phyloP scores from a whole-genome alignment of 2,329 filamentous ascomycete species.

The Pseudopyrenochaeta lycopersici region DNA sequence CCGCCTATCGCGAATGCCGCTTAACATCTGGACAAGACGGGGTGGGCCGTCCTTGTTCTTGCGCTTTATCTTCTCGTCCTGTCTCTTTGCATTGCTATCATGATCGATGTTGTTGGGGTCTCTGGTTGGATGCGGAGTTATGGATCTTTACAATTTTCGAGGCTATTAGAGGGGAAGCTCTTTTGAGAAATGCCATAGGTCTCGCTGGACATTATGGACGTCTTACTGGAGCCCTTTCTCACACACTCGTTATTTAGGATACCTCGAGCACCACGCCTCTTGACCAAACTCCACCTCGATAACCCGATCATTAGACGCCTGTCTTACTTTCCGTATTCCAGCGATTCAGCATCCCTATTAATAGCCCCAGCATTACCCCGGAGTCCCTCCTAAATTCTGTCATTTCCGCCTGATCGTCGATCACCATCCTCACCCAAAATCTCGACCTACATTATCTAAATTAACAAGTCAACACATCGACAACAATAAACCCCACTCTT shows the following conservation, averaged over 20 bases:
- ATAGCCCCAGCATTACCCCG: conserved; percentile 17
- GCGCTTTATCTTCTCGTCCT: conserved; percentile 41
- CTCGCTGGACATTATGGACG: neutral
- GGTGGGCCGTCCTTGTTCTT: conserved; percentile 52
- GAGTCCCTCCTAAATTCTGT: conserved; percentile 10
- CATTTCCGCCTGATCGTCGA: conserved; percentile 10
- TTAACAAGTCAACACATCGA: neutral
- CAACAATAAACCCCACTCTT: conserved; percentile 15
- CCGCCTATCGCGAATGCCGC: conserved; percentile 38
- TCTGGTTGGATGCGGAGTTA: neutral
- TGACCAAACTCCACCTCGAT: neutral
- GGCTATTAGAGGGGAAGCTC: neutral
- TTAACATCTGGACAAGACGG: conserved; percentile 48
- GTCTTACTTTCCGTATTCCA: conserved; percentile 2
- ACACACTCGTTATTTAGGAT: neutral
- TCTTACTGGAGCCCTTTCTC: too few relatives aligned
- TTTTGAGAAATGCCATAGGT: neutral
- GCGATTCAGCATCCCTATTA: conserved; percentile 16
- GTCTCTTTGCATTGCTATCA: conserved; percentile 37
- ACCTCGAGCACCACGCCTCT: neutral
- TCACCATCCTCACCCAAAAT: neutral
- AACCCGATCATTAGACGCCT: neutral
- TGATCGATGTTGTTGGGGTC: conserved; percentile 19
- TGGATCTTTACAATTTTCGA: neutral
- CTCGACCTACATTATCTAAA: conserved; percentile 8